Percentiles rank a stretch among this genome's conserved stretches.
Conservation (phyloP, 2,329 filamentous ascomycete species). For the Lecanicillium sp. region DNA sequence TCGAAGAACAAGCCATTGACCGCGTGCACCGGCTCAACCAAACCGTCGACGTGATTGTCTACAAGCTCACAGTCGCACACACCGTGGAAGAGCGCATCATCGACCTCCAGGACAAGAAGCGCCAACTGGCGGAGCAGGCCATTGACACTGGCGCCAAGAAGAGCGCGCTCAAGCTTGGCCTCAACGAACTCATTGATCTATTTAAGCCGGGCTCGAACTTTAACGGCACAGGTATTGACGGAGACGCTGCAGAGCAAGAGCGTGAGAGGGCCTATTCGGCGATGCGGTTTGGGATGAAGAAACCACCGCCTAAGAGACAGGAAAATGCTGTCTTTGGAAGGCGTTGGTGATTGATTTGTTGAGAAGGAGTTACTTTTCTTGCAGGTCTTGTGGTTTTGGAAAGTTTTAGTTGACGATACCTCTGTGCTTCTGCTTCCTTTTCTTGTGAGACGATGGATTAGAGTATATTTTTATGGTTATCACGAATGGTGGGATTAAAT, state of each 20-base stretch:
- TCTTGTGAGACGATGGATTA: too few relatives aligned
- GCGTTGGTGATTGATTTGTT: slow-evolving; percentile 24
- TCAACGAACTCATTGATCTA: slow-evolving; percentile 88
- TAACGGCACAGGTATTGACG: slow-evolving; percentile 17
- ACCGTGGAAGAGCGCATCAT: slow-evolving; percentile 92
- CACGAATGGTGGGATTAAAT: too few relatives aligned
- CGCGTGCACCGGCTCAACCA: slow-evolving; percentile 97
- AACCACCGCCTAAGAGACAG: slow-evolving; percentile 18
- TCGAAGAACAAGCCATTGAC: slow-evolving; percentile 98
- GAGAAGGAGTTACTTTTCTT: too few relatives aligned
- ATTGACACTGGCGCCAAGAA: slow-evolving; percentile 76
- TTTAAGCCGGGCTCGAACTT: slow-evolving; percentile 60
- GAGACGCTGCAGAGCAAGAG: slow-evolving; percentile 3
- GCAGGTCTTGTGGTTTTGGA: too few relatives aligned
- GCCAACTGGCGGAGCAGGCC: slow-evolving; percentile 80
- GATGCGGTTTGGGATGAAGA: slow-evolving; percentile 19
- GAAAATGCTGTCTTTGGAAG: slow-evolving; percentile 33
- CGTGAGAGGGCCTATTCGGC: slow-evolving; percentile 12
- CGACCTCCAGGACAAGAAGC: slow-evolving; percentile 90
- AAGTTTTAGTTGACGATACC: too few relatives aligned
- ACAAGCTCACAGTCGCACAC: slow-evolving; percentile 79
- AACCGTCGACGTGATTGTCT: slow-evolving; percentile 88
- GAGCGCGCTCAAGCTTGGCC: slow-evolving; percentile 69
- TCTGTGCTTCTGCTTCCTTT: too few relatives aligned
- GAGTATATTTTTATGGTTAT: too few relatives aligned